These are phyloP conservation scores for Cardamine occulta DNA, from an alignment of 345 rosid genomes.

Conservation along the genomic window DNA sequence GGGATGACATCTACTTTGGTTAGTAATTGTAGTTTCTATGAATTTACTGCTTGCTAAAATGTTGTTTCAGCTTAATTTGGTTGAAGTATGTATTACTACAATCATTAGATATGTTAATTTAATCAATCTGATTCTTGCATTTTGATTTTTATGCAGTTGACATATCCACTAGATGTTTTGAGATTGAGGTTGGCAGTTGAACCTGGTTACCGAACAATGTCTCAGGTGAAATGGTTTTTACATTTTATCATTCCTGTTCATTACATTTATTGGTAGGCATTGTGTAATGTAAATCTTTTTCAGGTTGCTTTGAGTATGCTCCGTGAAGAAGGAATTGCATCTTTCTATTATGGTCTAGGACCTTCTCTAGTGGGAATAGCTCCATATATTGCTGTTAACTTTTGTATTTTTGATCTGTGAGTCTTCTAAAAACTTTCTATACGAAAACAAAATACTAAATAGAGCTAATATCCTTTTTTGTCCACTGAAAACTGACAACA, in stretches of 20 bases:
- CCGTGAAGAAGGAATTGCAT: slow-evolving; percentile 87
- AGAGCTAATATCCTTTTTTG: neutral
- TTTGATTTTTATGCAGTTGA: slow-evolving; percentile 54
- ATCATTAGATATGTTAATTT: slow-evolving; percentile 1
- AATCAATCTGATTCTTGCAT: slow-evolving; percentile 17
- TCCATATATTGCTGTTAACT: slow-evolving; percentile 96
- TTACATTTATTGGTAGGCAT: slow-evolving; percentile 15
- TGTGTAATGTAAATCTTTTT: slow-evolving; percentile 23
- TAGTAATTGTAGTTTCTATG: slow-evolving; percentile 40
- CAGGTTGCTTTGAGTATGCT: slow-evolving; percentile 93
- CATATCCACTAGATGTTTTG: slow-evolving; percentile 96
- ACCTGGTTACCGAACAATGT: slow-evolving; percentile 82
- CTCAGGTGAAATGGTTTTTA: slow-evolving; percentile 59
- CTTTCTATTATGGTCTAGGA: slow-evolving; percentile 91
- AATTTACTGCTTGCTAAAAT: neutral
- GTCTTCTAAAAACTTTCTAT: slow-evolving; percentile 39
- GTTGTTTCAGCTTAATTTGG: neutral
- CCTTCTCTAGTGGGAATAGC: slow-evolving; percentile 95
- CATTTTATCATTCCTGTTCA: slow-evolving; percentile 7
- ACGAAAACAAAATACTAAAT: neutral
- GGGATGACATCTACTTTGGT: slow-evolving; percentile 99
- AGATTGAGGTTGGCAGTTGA: slow-evolving; percentile 93
- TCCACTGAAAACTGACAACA: slow-evolving; percentile 39
- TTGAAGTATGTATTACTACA: neutral
- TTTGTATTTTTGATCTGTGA: slow-evolving; percentile 93